Evolutionary conservation across 768 basidiomycete species (phyloP), one percentile per base, ranked within the genome.

Genomic region (Mycena indigotica): DNA sequence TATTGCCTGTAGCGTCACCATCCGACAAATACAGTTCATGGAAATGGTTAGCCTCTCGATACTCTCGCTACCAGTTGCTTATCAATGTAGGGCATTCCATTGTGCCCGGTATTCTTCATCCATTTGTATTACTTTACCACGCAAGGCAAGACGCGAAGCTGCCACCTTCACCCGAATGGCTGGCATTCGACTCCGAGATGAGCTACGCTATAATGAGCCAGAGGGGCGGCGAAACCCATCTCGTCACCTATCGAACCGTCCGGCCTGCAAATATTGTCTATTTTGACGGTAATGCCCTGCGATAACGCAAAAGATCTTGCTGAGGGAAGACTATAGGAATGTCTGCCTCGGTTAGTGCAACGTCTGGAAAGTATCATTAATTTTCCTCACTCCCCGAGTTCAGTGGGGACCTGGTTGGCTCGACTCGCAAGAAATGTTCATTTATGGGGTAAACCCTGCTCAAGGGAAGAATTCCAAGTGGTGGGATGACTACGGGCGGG

Each of bases 111-210:
- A 53, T 55, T 13, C 25, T 70, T 8, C 55, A 63, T 8, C 58
- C 63, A 5, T 59, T 52, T 48, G 66, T 67, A 6, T 38, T 65
- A 1, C 60, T 70, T 2, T 70, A 69, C 40, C 68, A 69, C 61
- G 69, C 63, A 15, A 59, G 66, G 19, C 46, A 62, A 51, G 65
- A 64, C 23, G 16, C 40, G 13, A 23, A 32, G n/a, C 41, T 17
- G 46, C 64, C 64, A 2, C 62, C 63, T 8, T 64, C 60, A 17
- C 65, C 66, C 8, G 69, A 69, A 56, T 69, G 66, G 68, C 59
- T 70, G 3, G 66, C 69, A 2, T 69, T 63, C 50, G 68, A 70
- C 35, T 41, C 61, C 1, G 65, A 67, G 53, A 70, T 70, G 68
- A 53, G 50, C 10, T 60, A 56, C 21, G 67, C 57, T 15, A 66